Percentiles rank a stretch among this genome's conserved stretches.
These are phyloP conservation scores for Tuber calosporum DNA, from an alignment of 495 filamentous ascomycete genomes.

Conservation along the genomic window DNA sequence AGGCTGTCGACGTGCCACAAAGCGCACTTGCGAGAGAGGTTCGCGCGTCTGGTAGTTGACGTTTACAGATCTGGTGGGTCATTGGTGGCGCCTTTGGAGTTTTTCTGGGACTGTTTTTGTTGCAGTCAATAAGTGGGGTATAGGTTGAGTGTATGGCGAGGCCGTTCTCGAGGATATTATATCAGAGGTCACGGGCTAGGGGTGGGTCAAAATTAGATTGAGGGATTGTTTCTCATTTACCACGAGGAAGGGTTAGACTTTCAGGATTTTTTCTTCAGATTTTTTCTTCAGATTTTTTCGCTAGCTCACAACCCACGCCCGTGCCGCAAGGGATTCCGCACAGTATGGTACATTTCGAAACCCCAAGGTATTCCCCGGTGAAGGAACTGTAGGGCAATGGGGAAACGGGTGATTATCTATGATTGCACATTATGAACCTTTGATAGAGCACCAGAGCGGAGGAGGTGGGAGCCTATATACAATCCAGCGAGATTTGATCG, in stretches of 20 bases:
- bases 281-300: neutral
- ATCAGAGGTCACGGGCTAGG: neutral
- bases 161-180: neutral
- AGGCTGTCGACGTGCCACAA: neutral
- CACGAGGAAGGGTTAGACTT: neutral
- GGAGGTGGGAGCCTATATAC: no score
- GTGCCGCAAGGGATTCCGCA: neutral
- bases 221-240: neutral
- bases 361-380: neutral
- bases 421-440: neutral
- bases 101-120: neutral
- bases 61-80: neutral
- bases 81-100: neutral
- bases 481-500: no score
- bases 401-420: neutral
- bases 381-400: neutral
- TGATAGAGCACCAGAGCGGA: neutral
- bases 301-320: neutral
- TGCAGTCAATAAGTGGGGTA: neutral
- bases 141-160: neutral
- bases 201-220: neutral
- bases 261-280: neutral
- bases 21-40: neutral
- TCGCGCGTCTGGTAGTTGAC: neutral
- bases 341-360: neutral